These are phyloP conservation scores for Phytophthora macrochlamydospora DNA, from an alignment of 352 stramenopile species.

Conservation along the genomic window DNA sequence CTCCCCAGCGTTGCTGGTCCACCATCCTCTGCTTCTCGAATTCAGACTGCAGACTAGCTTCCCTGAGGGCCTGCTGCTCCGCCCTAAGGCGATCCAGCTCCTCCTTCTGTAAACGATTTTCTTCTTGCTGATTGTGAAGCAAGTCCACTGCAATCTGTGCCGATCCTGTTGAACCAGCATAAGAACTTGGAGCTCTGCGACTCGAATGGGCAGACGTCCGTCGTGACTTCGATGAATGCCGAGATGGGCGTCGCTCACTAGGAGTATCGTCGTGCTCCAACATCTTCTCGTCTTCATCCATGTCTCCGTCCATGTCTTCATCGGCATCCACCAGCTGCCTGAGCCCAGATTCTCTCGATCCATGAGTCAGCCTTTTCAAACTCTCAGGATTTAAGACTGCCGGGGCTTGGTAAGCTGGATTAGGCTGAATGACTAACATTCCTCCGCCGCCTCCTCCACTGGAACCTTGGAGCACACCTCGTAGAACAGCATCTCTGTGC, in stretches of 20 bases:
- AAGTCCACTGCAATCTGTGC: background rate
- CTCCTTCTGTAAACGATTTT: background rate
- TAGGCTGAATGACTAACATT: too few relatives aligned
- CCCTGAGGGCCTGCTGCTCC: background rate
- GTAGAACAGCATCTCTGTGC: too few relatives aligned
- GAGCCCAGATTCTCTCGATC: too few relatives aligned
- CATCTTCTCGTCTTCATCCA: background rate
- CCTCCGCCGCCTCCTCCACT: too few relatives aligned
- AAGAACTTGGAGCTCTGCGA: background rate
- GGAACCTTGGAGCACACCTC: too few relatives aligned
- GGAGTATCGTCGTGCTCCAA: background rate
- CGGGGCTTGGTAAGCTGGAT: too few relatives aligned
- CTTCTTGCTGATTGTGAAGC: background rate
- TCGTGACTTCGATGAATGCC: background rate
- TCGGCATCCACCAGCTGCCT: too few relatives aligned
- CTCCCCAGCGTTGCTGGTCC: background rate
- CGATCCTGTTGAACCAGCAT: background rate
- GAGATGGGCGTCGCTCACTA: background rate
- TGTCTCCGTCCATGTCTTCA: background rate
- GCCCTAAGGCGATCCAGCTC: background rate
- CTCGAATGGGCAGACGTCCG: background rate
- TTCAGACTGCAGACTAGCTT: background rate
- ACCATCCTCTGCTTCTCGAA: background rate
- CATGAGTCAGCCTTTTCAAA: too few relatives aligned
- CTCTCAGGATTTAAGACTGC: too few relatives aligned